These are phyloP conservation scores for Coniochaeta prunicola DNA, from an alignment of 2,329 filamentous ascomycete species.

Conservation along the genomic window DNA sequence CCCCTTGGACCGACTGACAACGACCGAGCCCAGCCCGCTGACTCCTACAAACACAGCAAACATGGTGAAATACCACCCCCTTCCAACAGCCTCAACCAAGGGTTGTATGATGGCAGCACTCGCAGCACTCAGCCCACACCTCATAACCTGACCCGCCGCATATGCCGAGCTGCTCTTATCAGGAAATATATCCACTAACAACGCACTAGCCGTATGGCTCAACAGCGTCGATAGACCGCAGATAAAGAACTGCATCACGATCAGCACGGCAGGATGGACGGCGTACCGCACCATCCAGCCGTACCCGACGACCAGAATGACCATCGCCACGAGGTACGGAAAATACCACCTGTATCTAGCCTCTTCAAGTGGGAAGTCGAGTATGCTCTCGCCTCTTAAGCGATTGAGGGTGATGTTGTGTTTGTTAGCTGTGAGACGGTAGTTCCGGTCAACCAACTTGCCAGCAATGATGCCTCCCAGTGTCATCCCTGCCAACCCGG, in stretches of 20 bases:
- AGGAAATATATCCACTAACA: slow-evolving; percentile 54
- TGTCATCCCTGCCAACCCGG: slow-evolving; percentile 7
- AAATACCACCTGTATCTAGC: slow-evolving; percentile 42
- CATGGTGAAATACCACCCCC: slow-evolving; percentile 50
- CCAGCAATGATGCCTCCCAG: slow-evolving; percentile 37
- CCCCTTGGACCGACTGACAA: slow-evolving; percentile 38
- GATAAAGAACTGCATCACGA: slow-evolving; percentile 45
- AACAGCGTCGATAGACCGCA: slow-evolving; percentile 47
- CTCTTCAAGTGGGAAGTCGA: slow-evolving; percentile 39
- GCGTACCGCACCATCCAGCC: slow-evolving; percentile 45
- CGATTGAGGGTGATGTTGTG: slow-evolving; percentile 16
- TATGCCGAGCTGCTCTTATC: slow-evolving; percentile 48
- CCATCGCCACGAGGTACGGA: slow-evolving; percentile 42
- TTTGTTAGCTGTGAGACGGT: slow-evolving; percentile 51
- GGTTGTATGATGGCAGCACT: slow-evolving; percentile 47
- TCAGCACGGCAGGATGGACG: slow-evolving; percentile 39
- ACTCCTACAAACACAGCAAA: slow-evolving; percentile 38
- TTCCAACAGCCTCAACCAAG: slow-evolving; percentile 45
- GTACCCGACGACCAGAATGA: slow-evolving; percentile 41
- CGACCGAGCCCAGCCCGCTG: slow-evolving; percentile 33
- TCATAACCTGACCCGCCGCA: slow-evolving; percentile 50
- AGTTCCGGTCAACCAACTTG: slow-evolving; percentile 53
- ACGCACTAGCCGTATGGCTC: slow-evolving; percentile 50
- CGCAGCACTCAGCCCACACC: slow-evolving; percentile 49
- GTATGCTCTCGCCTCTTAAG: not conserved